phyloP scores from a whole-genome alignment of 2,329 filamentous ascomycete genomes.

The Fusarium chuoi region DNA sequence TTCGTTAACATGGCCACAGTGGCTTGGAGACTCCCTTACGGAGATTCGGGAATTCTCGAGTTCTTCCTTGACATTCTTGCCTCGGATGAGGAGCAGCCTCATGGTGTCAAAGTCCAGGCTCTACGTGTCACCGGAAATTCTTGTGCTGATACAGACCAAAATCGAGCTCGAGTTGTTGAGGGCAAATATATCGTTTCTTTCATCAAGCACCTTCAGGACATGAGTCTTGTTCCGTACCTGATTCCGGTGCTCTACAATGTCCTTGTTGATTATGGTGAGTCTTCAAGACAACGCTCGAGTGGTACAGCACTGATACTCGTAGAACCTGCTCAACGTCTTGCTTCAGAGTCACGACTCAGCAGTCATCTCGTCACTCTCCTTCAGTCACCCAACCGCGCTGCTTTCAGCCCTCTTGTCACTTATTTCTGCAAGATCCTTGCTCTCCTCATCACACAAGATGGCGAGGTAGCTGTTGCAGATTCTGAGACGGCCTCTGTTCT shows the following conservation, averaged over 20 bases:
- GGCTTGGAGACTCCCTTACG: conserved; percentile 66
- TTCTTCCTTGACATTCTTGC: conserved; percentile 64
- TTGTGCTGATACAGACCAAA: conserved; percentile 72
- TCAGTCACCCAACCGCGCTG: conserved; percentile 55
- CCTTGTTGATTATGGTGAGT: conserved; percentile 69
- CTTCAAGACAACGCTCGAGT: neutral
- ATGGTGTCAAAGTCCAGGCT: conserved; percentile 62
- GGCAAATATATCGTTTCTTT: conserved; percentile 60
- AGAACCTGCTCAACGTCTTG: conserved; percentile 68
- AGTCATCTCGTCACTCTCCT: conserved; percentile 61
- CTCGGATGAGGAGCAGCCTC: conserved; percentile 48
- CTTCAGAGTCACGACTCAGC: conserved; percentile 63
- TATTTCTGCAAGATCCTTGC: conserved; percentile 68
- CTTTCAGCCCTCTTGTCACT: conserved; percentile 57
- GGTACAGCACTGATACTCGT: neutral
- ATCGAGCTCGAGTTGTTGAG: conserved; percentile 65
- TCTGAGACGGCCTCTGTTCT: conserved; percentile 60
- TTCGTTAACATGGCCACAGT: conserved; percentile 49
- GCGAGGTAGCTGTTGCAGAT: conserved; percentile 57
- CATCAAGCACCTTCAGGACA: conserved; percentile 59
- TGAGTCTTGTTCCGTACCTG: conserved; percentile 60
- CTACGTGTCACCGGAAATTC: conserved; percentile 70
- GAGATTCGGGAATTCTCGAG: conserved; percentile 66
- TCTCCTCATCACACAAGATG: conserved; percentile 63
- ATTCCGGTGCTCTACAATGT: conserved; percentile 72